These are phyloP conservation scores for Withania somnifera DNA, from an alignment of 305 asterid genomes.

Conservation along the genomic window DNA sequence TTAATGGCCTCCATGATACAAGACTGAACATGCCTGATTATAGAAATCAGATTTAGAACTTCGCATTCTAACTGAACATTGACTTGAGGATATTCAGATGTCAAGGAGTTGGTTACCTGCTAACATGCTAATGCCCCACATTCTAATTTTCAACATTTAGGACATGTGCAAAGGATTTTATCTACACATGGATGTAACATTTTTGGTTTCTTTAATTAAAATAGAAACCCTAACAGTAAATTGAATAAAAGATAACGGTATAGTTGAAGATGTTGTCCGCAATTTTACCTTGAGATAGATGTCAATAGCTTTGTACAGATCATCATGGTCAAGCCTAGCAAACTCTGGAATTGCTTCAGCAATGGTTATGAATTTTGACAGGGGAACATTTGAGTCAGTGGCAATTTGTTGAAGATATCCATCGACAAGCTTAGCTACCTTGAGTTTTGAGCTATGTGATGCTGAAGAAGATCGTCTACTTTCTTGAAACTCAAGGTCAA, in stretches of 20 bases:
- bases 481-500: slow-evolving; percentile 58
- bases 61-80: background rate
- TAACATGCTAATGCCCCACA: slow-evolving; percentile 6
- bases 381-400: slow-evolving; percentile 32
- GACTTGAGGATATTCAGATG: background rate
- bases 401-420: slow-evolving; percentile 67
- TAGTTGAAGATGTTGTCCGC: background rate
- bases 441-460: slow-evolving; percentile 65
- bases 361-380: slow-evolving; percentile 51
- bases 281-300: slow-evolving; percentile 65
- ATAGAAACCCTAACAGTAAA: background rate
- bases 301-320: slow-evolving; percentile 85
- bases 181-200: background rate
- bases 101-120: slow-evolving; percentile 19
- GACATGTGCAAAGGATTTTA: background rate
- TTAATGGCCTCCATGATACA: background rate
- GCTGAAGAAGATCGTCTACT: slow-evolving; percentile 79
- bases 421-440: slow-evolving; percentile 84
- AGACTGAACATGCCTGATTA: background rate
- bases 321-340: slow-evolving; percentile 80
- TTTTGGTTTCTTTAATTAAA: background rate
- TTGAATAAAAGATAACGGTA: background rate
- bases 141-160: slow-evolving; percentile 4
- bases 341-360: slow-evolving; percentile 71
- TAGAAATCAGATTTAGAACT: background rate